A percentile compares a stretch with the other conserved stretches of the same genome.
These are phyloP conservation scores for Lactarius vividus DNA, from an alignment of 768 basidiomycete species.

Conservation along the genomic window DNA sequence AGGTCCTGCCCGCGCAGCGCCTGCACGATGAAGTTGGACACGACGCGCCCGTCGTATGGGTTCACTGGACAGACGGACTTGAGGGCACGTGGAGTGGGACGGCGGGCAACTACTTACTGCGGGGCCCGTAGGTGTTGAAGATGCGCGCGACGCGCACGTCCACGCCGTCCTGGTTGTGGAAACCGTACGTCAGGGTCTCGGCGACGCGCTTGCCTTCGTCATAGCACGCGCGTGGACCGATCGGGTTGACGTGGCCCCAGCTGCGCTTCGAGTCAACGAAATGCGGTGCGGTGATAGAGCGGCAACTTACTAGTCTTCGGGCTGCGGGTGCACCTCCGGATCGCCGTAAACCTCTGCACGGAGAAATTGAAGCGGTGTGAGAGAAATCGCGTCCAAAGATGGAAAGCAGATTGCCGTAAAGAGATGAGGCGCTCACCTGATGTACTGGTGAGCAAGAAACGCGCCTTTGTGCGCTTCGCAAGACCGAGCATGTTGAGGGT, in stretches of 20 bases:
- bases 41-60: slow-evolving; percentile 94
- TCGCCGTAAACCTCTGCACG: slow-evolving; percentile 92
- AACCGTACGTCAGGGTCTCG: slow-evolving; percentile 96
- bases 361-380: background rate
- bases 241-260: slow-evolving; percentile 99
- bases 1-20: slow-evolving; percentile 95
- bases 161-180: slow-evolving; percentile 90
- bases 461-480: slow-evolving; percentile 95
- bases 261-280: slow-evolving; percentile 37
- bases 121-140: slow-evolving; percentile 92
- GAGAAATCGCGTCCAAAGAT: slow-evolving; percentile 1
- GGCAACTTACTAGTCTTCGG: slow-evolving; percentile 81
- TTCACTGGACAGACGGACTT: slow-evolving; percentile 60
- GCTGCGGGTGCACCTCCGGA: slow-evolving; percentile 96
- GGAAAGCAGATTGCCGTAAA: background rate
- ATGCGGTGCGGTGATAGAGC: slow-evolving; percentile 14
- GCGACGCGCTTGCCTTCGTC: slow-evolving; percentile 99
- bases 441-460: slow-evolving; percentile 94
- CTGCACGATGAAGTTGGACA: slow-evolving; percentile 98
- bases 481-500: slow-evolving; percentile 98
- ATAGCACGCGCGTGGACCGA: slow-evolving; percentile 98
- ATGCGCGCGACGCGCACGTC: slow-evolving; percentile 97
- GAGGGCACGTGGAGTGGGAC: slow-evolving; percentile 12
- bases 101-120: slow-evolving; percentile 50
- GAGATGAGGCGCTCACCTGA: slow-evolving; percentile 56